phyloP scores from a whole-genome alignment of 2,329 filamentous ascomycete genomes.

The Amesomyces nigricolor region DNA sequence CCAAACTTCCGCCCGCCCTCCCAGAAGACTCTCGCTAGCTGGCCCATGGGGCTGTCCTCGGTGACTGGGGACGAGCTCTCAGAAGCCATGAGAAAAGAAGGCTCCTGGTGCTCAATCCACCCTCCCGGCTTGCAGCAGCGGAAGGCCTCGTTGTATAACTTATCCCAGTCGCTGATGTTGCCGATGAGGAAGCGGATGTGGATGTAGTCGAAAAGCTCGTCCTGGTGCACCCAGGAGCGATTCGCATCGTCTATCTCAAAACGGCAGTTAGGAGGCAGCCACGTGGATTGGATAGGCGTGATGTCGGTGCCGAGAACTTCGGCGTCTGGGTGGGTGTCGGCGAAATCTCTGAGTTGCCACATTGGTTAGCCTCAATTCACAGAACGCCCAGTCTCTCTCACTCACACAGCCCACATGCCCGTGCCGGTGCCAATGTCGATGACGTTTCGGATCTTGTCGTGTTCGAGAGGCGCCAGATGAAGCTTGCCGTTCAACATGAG shows the following conservation, averaged over 20 bases:
- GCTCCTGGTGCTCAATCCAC: constrained; percentile 21
- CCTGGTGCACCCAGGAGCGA: constrained; percentile 21
- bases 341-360: constrained; percentile 27
- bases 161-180: constrained; percentile 30
- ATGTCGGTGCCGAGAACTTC: constrained; percentile 30
- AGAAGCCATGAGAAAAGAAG: constrained; percentile 26
- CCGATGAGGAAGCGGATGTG: constrained; percentile 31
- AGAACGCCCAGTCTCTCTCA: not conserved
- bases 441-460: constrained; percentile 27
- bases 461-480: constrained; percentile 24
- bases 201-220: constrained; percentile 29
- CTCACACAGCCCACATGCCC: constrained; percentile 37
- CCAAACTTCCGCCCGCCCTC: constrained; percentile 15
- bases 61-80: constrained; percentile 42
- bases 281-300: constrained; percentile 30
- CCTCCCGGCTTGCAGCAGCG: constrained; percentile 23
- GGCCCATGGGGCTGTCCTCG: constrained; percentile 17
- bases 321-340: constrained; percentile 27
- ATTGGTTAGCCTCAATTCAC: not conserved
- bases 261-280: constrained; percentile 32
- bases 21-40: constrained; percentile 15
- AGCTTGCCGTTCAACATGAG: no score
- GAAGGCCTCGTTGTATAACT: constrained; percentile 21
- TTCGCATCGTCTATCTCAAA: constrained; percentile 36
- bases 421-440: constrained; percentile 35